A percentile compares a stretch with the other conserved stretches of the same genome.
Evolutionary conservation across 805 yeast genomes (phyloP).

Genomic region (Metschnikowia chrysomelidarum): DNA sequence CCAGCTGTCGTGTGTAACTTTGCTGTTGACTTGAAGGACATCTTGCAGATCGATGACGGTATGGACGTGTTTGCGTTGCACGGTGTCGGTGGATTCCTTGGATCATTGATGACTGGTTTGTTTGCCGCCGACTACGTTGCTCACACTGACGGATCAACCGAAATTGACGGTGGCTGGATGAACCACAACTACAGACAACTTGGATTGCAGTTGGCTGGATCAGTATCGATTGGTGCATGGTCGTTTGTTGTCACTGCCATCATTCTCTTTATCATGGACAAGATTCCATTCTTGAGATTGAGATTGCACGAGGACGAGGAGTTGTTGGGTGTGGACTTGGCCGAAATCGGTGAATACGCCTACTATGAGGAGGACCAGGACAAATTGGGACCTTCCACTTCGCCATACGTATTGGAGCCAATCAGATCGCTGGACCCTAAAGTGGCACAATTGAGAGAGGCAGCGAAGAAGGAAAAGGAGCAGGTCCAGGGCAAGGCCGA

Average conservation of each 20-base stretch:
- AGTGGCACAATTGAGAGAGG: constrained; percentile 31
- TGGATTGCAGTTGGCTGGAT: constrained; percentile 85
- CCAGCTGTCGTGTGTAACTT: constrained; percentile 63
- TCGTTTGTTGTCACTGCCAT: constrained; percentile 71
- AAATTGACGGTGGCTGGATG: constrained; percentile 82
- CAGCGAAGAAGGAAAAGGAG: constrained; percentile 20
- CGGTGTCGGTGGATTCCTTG: constrained; percentile 90
- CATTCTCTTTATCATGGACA: constrained; percentile 64
- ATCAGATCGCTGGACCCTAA: constrained; percentile 57
- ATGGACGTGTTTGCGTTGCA: constrained; percentile 92
- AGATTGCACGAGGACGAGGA: constrained; percentile 87
- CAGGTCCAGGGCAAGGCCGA: constrained; percentile 15
- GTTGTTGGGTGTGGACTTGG: constrained; percentile 80
- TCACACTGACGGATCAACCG: constrained; percentile 68
- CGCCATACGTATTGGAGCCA: constrained; percentile 70
- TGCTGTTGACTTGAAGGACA: constrained; percentile 76
- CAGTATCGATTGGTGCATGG: constrained; percentile 69
- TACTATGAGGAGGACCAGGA: constrained; percentile 56
- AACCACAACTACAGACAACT: constrained; percentile 80
- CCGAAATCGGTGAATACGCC: constrained; percentile 89
- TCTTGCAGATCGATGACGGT: constrained; percentile 85
- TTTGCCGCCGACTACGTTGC: constrained; percentile 91
- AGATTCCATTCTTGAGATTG: constrained; percentile 75
- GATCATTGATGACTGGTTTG: constrained; percentile 82
- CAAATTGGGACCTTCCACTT: constrained; percentile 23